Evolutionary conservation across 1,284 basidiomycete genomes (phyloP).

Genomic region (Fomitopsis schrenkii): DNA sequence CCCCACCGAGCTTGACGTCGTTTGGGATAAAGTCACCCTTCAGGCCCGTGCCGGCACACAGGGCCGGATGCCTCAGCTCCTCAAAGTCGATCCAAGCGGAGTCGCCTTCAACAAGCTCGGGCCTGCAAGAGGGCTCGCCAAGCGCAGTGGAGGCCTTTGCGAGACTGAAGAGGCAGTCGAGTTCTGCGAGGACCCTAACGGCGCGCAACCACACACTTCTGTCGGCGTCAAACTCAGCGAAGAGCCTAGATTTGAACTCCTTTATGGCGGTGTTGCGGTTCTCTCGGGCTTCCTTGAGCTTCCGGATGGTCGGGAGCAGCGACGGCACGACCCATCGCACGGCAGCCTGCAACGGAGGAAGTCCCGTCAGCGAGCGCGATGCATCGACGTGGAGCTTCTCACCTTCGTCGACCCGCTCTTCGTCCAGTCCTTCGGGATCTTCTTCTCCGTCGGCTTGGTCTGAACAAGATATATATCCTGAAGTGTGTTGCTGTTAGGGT

Average conservation of each 20-base stretch:
- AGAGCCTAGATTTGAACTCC: slow-evolving; percentile 79
- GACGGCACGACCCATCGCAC: slow-evolving; percentile 77
- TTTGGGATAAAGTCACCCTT: slow-evolving; percentile 91
- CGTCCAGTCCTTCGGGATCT: slow-evolving; percentile 80
- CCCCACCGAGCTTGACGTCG: slow-evolving; percentile 82
- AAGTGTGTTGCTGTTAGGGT: neutral
- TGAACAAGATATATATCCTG: slow-evolving; percentile 90
- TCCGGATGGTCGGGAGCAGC: slow-evolving; percentile 66
- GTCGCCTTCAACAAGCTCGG: slow-evolving; percentile 80
- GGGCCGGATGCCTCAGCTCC: slow-evolving; percentile 83
- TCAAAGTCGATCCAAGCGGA: slow-evolving; percentile 79
- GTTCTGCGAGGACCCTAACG: slow-evolving; percentile 76
- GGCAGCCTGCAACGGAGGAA: slow-evolving; percentile 43
- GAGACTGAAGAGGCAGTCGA: slow-evolving; percentile 93
- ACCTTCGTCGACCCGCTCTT: slow-evolving; percentile 84
- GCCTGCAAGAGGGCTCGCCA: slow-evolving; percentile 91
- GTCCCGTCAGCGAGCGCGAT: neutral
- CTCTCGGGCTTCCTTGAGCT: slow-evolving; percentile 90
- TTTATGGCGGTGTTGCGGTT: slow-evolving; percentile 77
- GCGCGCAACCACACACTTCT: slow-evolving; percentile 76
- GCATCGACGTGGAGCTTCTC: neutral
- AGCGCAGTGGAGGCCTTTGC: slow-evolving; percentile 88
- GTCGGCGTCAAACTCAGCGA: slow-evolving; percentile 84
- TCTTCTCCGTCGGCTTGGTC: slow-evolving; percentile 52
- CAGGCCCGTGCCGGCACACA: slow-evolving; percentile 55